Conservation (phyloP, 306 rosid species). For the Macrotyloma uniflorum region DNA sequence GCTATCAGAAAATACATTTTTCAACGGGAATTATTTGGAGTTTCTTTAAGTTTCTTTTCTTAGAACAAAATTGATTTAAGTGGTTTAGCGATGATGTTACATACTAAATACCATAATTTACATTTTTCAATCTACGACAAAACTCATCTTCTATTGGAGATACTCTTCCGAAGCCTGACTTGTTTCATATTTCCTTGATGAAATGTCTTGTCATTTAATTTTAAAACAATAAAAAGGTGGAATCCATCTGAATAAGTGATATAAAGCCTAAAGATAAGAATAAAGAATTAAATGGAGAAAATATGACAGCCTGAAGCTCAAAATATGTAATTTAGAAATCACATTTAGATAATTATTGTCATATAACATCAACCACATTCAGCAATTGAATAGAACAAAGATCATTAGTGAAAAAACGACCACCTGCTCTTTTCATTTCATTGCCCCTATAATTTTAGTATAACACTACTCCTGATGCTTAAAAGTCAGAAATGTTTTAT, state of each 20-base stretch:
- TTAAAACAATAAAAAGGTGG: not conserved
- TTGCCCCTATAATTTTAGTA: not conserved
- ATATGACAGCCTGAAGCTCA: not conserved
- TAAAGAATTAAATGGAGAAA: not conserved
- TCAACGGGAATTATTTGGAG: too few relatives aligned
- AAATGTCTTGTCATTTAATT: not conserved
- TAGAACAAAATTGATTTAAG: too few relatives aligned
- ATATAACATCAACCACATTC: not conserved
- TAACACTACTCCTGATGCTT: not conserved
- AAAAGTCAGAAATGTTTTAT: slow-evolving; percentile 4
- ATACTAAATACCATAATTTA: too few relatives aligned
- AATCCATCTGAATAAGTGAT: not conserved
- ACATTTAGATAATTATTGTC: too few relatives aligned
- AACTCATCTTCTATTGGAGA: too few relatives aligned
- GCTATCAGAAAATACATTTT: too few relatives aligned
- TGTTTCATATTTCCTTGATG: not conserved
- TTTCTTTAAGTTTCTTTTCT: too few relatives aligned
- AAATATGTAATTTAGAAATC: not conserved
- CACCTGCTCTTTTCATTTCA: not conserved
- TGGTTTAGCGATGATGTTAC: too few relatives aligned
- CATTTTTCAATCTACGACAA: too few relatives aligned
- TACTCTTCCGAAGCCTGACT: not conserved
- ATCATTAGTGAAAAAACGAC: not conserved
- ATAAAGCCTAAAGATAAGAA: not conserved
- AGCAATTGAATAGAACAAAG: not conserved